Evolutionary conservation across 2,329 filamentous ascomycete species (phyloP).

Genomic region (Leptosphaerulina australis): DNA sequence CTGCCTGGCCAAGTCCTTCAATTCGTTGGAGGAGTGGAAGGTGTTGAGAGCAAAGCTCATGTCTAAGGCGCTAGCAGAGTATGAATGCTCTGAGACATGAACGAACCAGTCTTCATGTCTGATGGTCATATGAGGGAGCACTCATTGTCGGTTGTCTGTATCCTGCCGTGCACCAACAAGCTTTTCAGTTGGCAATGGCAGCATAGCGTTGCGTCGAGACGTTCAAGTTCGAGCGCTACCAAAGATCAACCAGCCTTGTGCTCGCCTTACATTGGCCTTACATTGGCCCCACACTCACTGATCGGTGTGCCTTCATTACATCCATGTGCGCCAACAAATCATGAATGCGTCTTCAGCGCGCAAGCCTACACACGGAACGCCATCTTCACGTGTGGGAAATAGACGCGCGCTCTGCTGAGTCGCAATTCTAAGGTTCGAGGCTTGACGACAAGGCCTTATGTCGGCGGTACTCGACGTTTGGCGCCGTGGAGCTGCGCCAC

Average conservation of each 20-base stretch:
- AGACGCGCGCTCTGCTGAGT: slow-evolving; percentile 19
- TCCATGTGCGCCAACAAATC: background rate
- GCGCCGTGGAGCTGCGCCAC: slow-evolving; percentile 19
- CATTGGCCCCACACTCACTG: background rate
- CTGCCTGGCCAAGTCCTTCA: no score
- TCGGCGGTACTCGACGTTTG: slow-evolving; percentile 13
- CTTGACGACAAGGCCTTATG: slow-evolving; percentile 13
- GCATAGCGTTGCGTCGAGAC: background rate
- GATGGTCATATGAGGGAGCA: background rate
- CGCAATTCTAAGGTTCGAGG: slow-evolving; percentile 7
- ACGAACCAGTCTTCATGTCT: background rate
- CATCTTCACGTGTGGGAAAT: background rate
- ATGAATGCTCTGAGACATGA: slow-evolving; percentile 1
- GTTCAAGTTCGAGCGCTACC: slow-evolving; percentile 5
- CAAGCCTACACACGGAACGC: background rate
- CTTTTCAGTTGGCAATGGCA: background rate
- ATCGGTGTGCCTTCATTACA: slow-evolving; percentile 12
- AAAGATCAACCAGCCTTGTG: background rate
- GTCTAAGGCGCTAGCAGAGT: no score
- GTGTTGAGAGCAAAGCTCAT: no score
- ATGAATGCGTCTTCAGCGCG: slow-evolving; percentile 4
- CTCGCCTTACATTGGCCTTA: background rate
- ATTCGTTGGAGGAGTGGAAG: no score
- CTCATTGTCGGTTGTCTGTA: background rate
- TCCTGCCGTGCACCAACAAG: background rate